These are phyloP conservation scores for Exobasidium rhododendri DNA, from an alignment of 1,284 basidiomycete species.

Conservation along the genomic window DNA sequence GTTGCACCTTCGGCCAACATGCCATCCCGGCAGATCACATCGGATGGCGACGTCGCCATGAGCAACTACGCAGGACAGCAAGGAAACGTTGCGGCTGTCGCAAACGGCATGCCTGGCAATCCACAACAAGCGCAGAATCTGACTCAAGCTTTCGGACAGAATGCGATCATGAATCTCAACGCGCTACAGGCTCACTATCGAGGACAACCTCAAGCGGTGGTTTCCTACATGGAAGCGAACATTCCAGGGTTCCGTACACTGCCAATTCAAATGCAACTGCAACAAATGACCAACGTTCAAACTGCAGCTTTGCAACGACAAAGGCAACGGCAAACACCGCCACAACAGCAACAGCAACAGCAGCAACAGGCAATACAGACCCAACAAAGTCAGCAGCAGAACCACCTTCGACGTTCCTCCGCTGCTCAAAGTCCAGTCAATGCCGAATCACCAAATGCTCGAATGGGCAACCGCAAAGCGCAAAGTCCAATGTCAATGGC, in stretches of 20 bases:
- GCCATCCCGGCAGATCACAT: slow-evolving; percentile 6
- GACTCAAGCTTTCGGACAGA: slow-evolving; percentile 38
- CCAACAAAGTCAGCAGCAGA: neutral
- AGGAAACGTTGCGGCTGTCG: neutral
- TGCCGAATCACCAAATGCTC: neutral
- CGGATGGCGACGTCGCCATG: slow-evolving; percentile 7
- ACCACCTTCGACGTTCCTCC: neutral
- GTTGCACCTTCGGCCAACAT: slow-evolving; percentile 9
- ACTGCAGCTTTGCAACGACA: slow-evolving; percentile 28
- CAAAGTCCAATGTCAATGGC: slow-evolving; percentile 10
- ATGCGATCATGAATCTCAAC: slow-evolving; percentile 34
- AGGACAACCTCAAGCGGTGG: slow-evolving; percentile 35
- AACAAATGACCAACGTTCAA: slow-evolving; percentile 36
- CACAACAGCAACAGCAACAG: neutral
- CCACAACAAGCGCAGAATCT: slow-evolving; percentile 36
- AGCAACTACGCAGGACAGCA: neutral
- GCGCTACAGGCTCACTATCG: slow-evolving; percentile 33
- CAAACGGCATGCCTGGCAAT: neutral
- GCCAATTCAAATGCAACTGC: slow-evolving; percentile 34
- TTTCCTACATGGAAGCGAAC: slow-evolving; percentile 35
- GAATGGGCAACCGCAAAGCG: neutral
- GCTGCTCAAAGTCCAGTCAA: neutral
- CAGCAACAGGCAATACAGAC: neutral
- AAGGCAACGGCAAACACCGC: slow-evolving; percentile 6
- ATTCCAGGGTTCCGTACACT: slow-evolving; percentile 26